Evolutionary conservation across 768 basidiomycete genomes (phyloP), one percentile per base, ranked within the genome.

Genomic region (Dendrothele bispora): DNA sequence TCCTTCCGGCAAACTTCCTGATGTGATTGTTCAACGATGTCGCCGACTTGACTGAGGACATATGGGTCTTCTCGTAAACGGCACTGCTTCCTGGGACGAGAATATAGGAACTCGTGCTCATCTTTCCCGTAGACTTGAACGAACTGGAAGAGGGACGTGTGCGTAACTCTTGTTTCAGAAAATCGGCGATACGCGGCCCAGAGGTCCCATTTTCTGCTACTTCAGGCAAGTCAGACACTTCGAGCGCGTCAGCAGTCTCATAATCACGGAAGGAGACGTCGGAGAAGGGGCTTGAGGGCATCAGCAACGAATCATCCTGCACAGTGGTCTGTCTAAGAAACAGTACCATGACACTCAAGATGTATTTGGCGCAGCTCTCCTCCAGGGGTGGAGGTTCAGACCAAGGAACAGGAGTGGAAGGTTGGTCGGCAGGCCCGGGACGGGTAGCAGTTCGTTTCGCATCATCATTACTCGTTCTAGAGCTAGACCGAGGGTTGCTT

Each of bases 281-380:
- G 30, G 84, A 79, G 18, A 77, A 82, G 26, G 79, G 72, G 54
- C 75, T 82, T 18, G 80, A 79, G 17, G 81, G 76, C 59, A 79
- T 69, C 67, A 78, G 75, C n/a, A 80, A 67, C 7, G 76, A 70
- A 26, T 69, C 66, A 15, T 87, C 83, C 18, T 74, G 65, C 27
- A 77, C 69, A 1, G 81, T 72, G 0, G 86, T 85, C 61, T 90
- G 84, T 15, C 89, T 80, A 28, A 92, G 76, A 62, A 88, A 90
- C n/a, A 86, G 67, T 15, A 90, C 78, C 80, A 94, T 84, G 36
- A 93, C 84, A 61, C 83, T 84, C 44, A 94, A 70, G 37, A 92
- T 76, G 62, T 92, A 91, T 61, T 78, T 82, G 21, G 89, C 91
- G 55, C 89, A 86, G 28, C 76, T 74, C 51, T 95, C 93, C 51